phyloP scores from a whole-genome alignment of 345 rosid species.

The Eucalyptus albens region DNA sequence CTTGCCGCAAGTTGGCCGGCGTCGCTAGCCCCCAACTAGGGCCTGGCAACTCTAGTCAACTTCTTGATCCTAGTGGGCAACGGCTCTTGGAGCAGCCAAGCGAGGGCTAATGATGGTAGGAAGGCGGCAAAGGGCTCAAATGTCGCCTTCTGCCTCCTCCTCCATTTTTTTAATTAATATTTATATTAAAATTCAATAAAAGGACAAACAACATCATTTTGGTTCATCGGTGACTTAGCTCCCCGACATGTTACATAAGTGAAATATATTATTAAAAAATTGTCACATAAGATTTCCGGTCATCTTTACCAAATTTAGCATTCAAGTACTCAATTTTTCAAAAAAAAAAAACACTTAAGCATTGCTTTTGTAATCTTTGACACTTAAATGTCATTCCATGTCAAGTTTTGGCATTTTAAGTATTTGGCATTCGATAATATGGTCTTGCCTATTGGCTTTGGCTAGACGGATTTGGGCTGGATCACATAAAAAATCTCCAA shows the following conservation, averaged over 20 bases:
- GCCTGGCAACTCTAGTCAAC: rapidly evolving
- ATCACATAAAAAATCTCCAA: background rate
- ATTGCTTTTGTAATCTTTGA: rapidly evolving
- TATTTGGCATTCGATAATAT: rapidly evolving
- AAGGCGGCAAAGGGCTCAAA: rapidly evolving
- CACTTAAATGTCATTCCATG: no score
- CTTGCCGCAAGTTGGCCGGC: no score
- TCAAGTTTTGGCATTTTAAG: rapidly evolving
- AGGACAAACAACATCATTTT: no score
- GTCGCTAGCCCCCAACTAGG: rapidly evolving
- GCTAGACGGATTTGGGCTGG: background rate
- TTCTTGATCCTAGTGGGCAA: rapidly evolving
- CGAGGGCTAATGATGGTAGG: rapidly evolving
- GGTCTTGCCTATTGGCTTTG: background rate
- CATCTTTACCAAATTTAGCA: rapidly evolving
- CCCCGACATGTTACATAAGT: rapidly evolving
- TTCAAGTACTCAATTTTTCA: rapidly evolving
- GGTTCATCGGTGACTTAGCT: rapidly evolving
- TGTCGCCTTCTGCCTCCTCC: rapidly evolving
- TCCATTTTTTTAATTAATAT: no score
- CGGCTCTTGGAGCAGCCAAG: rapidly evolving
- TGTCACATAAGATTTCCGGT: rapidly evolving
- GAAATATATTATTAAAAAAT: no score
- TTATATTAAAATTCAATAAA: no score
- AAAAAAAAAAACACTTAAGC: rapidly evolving